A percentile compares a stretch with the other conserved stretches of the same genome.
These are phyloP conservation scores for Chytriomyces hyalinus DNA, from an alignment of 192 early-diverging fungal genomes.

Conservation along the genomic window DNA sequence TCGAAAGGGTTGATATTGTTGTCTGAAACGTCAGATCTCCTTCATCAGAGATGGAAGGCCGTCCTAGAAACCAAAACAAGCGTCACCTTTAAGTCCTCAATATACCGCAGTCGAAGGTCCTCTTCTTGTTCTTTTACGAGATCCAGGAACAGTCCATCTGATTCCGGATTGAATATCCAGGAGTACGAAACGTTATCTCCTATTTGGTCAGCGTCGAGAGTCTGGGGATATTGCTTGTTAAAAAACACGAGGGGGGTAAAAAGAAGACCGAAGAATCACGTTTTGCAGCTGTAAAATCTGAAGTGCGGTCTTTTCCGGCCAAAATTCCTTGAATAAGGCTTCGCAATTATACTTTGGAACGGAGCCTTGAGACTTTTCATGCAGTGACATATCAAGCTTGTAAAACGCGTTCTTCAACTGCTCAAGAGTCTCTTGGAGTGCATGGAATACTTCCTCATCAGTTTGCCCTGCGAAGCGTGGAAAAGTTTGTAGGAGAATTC, in stretches of 20 bases:
- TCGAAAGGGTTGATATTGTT: not conserved
- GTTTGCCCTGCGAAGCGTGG: slow-evolving; percentile 13
- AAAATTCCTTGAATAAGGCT: slow-evolving; percentile 35
- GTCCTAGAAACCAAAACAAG: not conserved
- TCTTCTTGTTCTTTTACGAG: slow-evolving; percentile 52
- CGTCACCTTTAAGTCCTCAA: slow-evolving; percentile 30
- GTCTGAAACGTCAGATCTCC: not conserved
- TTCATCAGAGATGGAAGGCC: not conserved
- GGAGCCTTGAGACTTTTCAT: slow-evolving; percentile 45
- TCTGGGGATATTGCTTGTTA: slow-evolving; percentile 27
- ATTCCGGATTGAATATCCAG: slow-evolving; percentile 52
- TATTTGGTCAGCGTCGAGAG: slow-evolving; percentile 54
- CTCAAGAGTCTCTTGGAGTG: slow-evolving; percentile 43
- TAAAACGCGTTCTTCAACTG: slow-evolving; percentile 50
- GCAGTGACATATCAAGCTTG: slow-evolving; percentile 41
- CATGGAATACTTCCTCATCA: slow-evolving; percentile 53
- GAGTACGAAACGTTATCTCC: slow-evolving; percentile 47
- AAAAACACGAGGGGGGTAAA: not conserved
- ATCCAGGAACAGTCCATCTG: slow-evolving; percentile 51
- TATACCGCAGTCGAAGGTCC: slow-evolving; percentile 41
- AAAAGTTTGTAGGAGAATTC: not conserved
- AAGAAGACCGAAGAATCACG: slow-evolving; percentile 28
- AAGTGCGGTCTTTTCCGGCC: slow-evolving; percentile 46
- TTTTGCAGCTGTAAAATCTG: slow-evolving; percentile 42
- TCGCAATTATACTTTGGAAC: slow-evolving; percentile 38